A percentile compares a stretch with the other conserved stretches of the same genome.
phyloP scores from a whole-genome alignment of 257 asterid genomes.

The Nicotiana attenuata region DNA sequence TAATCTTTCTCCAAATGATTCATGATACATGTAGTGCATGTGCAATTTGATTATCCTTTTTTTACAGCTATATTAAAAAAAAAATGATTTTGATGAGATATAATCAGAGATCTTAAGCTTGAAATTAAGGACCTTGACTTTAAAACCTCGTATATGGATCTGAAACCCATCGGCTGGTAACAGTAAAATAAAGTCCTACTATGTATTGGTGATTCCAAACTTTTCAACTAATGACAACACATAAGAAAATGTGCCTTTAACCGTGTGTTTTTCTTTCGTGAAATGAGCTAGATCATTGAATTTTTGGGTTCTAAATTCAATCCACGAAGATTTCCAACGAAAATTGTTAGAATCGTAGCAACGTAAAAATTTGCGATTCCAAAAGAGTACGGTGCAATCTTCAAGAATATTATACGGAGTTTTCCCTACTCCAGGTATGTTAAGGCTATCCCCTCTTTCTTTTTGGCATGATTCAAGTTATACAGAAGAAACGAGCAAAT shows the following conservation, averaged over 20 bases:
- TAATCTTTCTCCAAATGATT: background rate
- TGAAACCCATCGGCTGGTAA: background rate
- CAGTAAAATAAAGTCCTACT: background rate
- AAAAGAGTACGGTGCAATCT: no score
- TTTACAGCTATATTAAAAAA: background rate
- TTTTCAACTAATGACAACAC: background rate
- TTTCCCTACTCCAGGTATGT: no score
- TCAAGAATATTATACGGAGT: no score
- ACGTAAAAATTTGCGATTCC: no score
- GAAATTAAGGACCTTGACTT: background rate
- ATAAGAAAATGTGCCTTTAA: background rate
- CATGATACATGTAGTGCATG: background rate
- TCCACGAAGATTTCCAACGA: no score
- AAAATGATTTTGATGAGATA: background rate
- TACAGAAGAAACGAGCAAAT: no score
- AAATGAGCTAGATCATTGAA: background rate
- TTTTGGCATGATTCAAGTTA: no score
- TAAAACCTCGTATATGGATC: constrained; percentile 3
- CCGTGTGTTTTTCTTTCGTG: background rate
- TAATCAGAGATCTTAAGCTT: background rate
- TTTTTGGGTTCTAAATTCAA: no score
- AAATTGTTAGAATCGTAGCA: no score
- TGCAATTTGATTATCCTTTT: background rate
- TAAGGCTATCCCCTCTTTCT: no score
- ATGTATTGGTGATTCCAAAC: background rate